Conservation (phyloP, 2,329 filamentous ascomycete species). For the Lachnellula occidentalis region DNA sequence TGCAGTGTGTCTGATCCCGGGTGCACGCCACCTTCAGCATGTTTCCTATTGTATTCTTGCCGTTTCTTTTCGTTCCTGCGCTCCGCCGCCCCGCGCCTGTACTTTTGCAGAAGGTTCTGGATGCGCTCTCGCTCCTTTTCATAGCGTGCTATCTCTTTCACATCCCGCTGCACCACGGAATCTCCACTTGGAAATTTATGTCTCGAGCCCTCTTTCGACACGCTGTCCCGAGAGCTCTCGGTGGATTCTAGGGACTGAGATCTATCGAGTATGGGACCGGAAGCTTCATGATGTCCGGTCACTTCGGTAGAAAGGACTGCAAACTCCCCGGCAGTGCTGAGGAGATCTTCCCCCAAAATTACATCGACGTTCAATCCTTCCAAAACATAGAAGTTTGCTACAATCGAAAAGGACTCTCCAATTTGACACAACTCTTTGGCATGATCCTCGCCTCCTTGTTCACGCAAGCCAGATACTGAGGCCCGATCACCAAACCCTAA, state of each 20-base stretch:
- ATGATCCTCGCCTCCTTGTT: neutral
- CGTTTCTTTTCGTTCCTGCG: neutral
- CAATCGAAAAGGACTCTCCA: neutral
- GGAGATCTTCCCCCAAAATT: slow-evolving; percentile 3
- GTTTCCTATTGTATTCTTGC: neutral
- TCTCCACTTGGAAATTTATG: neutral
- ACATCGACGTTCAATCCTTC: slow-evolving; percentile 1
- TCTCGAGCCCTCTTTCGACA: neutral
- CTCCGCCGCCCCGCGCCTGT: neutral
- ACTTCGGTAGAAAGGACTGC: neutral
- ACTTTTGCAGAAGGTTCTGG: neutral
- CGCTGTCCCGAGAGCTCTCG: no score
- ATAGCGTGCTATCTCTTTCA: neutral
- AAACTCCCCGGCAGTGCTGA: neutral
- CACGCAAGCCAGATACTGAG: neutral
- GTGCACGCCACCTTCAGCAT: neutral
- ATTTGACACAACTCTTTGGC: no score
- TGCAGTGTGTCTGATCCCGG: neutral
- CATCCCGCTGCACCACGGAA: neutral
- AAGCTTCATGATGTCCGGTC: neutral
- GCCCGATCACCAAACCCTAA: neutral
- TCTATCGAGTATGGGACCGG: neutral
- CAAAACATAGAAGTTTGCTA: slow-evolving; percentile 1
- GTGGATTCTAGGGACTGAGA: neutral
- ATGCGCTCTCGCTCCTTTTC: neutral